Evolutionary conservation across 768 basidiomycete species (phyloP), one percentile per base, ranked within the genome.

Genomic region (Sporobolomyces roseus): DNA sequence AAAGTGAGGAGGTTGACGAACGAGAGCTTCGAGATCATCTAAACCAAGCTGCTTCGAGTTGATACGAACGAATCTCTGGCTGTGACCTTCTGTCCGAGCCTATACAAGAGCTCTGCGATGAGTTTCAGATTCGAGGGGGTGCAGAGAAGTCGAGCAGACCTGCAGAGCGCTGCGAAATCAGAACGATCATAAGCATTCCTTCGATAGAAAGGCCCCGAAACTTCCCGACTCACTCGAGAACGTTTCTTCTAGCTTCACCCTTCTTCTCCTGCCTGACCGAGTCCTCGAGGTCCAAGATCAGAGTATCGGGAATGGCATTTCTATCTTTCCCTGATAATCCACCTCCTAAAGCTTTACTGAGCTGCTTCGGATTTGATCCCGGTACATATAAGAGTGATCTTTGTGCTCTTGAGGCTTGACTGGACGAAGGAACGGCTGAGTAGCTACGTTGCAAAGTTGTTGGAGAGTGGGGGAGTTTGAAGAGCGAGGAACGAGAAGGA

Each of bases 251-350:
- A 29, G 79, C 78, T 77, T 90, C 89, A 65, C 86, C 85, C 32
- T 80, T 78, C 35, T 78, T 73, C 7, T 81, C 80, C 5, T 88
- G 87, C 6, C 90, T 80, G 0, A 93, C 85, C 68, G 88, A 88
- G 77, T 94, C 92, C 77, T 93, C 92, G 17, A 94, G 81, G 80
- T 94, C 92, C 75, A 91, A 93, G 30, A 91, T 87, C 41, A 92
- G 81, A 49, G 87, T 82, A 68, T 94, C 92, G 2, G 90, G 86
- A n/a, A 3, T 79, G 61, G 4, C n/a, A n/a, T n/a, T 60, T n/a
- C n/a, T n/a, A n/a, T n/a, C 45, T 33, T 23, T 48, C 32, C 27
- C 50, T 0, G 27, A 45, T 21, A 69, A 29, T 17, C 52, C 77
- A 19, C 82, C 81, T 14, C 75, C 78, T 51, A 89, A 81, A 0